phyloP scores from a whole-genome alignment of 345 rosid genomes.

The Ceriops decandra region DNA sequence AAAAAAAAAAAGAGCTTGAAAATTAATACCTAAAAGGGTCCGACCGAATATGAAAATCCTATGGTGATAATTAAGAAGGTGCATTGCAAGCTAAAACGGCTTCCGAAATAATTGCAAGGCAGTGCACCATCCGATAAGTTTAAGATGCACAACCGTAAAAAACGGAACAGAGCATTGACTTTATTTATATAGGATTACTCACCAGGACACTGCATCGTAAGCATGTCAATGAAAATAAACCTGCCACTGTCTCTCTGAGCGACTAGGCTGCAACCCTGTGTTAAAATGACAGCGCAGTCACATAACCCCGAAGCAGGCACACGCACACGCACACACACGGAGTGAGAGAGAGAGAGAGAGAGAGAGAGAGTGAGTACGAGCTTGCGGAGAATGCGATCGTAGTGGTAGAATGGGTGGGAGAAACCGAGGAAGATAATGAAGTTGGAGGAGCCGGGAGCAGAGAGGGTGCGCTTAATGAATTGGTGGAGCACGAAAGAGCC shows the following conservation, averaged over 20 bases:
- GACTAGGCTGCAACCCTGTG: conserved; percentile 75
- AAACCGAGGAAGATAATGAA: conserved; percentile 64
- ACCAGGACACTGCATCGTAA: conserved; percentile 62
- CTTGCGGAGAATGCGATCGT: conserved; percentile 47
- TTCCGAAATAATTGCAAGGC: no score
- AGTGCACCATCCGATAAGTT: not conserved
- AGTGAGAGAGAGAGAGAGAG: no score
- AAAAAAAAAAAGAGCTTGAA: not conserved
- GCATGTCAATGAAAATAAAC: conserved; percentile 74
- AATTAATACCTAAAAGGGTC: not conserved
- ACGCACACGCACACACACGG: no score
- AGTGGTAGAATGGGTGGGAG: conserved; percentile 80
- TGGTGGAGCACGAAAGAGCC: conserved; percentile 81
- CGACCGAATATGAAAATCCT: no score
- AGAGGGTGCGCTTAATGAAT: conserved; percentile 63
- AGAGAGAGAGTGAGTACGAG: conserved; percentile 9
- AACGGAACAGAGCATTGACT: not conserved
- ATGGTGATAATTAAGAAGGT: no score
- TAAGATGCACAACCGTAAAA: not conserved
- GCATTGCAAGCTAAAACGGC: no score
- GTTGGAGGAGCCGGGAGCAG: conserved; percentile 37
- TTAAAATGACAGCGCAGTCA: not conserved
- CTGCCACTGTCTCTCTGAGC: conserved; percentile 54
- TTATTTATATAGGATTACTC: conserved; percentile 30
- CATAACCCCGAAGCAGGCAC: not conserved